These are phyloP conservation scores for Macrophomina tecta DNA, from an alignment of 2,329 filamentous ascomycete species.

Conservation along the genomic window DNA sequence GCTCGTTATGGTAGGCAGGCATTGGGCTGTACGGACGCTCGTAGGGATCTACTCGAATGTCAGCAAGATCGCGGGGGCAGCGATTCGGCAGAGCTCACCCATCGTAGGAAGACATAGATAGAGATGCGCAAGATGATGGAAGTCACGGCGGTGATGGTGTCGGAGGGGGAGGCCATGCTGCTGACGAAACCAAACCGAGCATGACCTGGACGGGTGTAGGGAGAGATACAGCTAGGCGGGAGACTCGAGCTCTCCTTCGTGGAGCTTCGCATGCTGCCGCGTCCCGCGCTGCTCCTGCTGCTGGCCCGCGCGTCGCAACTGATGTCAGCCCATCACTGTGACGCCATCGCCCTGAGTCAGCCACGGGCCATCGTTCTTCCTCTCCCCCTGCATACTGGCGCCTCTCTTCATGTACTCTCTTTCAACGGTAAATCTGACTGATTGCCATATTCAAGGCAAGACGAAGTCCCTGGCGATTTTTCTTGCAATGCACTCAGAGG, in stretches of 20 bases:
- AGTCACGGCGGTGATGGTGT: constrained; percentile 44
- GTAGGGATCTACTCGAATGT: constrained; percentile 29
- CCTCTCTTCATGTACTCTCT: neutral
- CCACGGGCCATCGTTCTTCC: constrained; percentile 4
- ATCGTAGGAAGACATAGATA: constrained; percentile 66
- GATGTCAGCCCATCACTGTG: constrained; percentile 22
- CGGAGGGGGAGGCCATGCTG: constrained; percentile 43
- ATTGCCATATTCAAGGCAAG: neutral
- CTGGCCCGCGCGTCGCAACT: constrained; percentile 13
- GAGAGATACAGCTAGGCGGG: neutral
- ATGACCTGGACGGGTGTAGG: constrained; percentile 7
- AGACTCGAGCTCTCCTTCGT: constrained; percentile 1
- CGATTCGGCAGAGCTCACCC: constrained; percentile 53
- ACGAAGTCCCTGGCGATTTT: too few relatives aligned
- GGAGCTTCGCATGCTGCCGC: constrained; percentile 8
- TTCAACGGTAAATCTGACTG: neutral
- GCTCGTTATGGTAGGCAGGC: constrained; percentile 25
- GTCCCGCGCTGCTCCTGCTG: neutral
- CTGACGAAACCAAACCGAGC: constrained; percentile 12
- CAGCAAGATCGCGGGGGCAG: constrained; percentile 12
- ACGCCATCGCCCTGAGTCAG: constrained; percentile 18
- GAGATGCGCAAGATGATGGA: constrained; percentile 59
- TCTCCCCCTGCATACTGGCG: neutral
- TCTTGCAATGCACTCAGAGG: too few relatives aligned
- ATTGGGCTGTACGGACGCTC: constrained; percentile 24